Evolutionary conservation across 352 stramenopile species (phyloP).

Genomic region (Aphanomyces cochlioides): DNA sequence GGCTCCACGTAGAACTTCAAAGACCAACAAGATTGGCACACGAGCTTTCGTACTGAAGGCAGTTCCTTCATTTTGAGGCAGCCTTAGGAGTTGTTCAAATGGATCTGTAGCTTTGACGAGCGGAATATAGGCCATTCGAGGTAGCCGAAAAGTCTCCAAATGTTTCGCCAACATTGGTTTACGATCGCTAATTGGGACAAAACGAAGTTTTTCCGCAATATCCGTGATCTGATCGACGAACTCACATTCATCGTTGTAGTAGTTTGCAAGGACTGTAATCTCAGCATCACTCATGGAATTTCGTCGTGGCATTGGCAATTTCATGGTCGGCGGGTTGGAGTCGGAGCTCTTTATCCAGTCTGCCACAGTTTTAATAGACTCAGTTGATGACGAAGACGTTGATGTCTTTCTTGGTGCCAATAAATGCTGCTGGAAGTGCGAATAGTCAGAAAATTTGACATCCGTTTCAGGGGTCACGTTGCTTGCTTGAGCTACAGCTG

Average conservation of each 20-base stretch:
- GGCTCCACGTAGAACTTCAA: slow-evolving; percentile 78
- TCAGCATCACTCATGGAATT: slow-evolving; percentile 65
- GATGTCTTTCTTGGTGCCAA: slow-evolving; percentile 58
- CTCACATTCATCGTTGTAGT: slow-evolving; percentile 83
- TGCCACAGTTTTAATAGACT: not conserved
- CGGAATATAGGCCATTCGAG: slow-evolving; percentile 85
- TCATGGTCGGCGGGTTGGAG: slow-evolving; percentile 33
- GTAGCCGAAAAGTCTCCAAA: slow-evolving; percentile 75
- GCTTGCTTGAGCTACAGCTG: not conserved
- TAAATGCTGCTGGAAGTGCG: slow-evolving; percentile 81
- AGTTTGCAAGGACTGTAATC: slow-evolving; percentile 74
- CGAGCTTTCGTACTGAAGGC: slow-evolving; percentile 84
- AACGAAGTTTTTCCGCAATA: slow-evolving; percentile 76
- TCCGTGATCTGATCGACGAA: slow-evolving; percentile 88
- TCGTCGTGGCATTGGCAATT: slow-evolving; percentile 44
- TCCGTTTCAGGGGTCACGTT: slow-evolving; percentile 20
- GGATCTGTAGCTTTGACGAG: slow-evolving; percentile 84
- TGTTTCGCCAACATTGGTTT: slow-evolving; percentile 76
- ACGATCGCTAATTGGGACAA: slow-evolving; percentile 72
- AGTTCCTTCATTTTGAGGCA: slow-evolving; percentile 81
- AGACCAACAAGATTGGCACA: slow-evolving; percentile 84
- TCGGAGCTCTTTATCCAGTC: slow-evolving; percentile 28
- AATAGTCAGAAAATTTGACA: slow-evolving; percentile 70
- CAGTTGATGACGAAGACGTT: too few relatives aligned
- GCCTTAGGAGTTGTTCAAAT: slow-evolving; percentile 82